Base-by-base conservation (phyloP, 208 protist species). In the Lotmaria passim region DNA sequence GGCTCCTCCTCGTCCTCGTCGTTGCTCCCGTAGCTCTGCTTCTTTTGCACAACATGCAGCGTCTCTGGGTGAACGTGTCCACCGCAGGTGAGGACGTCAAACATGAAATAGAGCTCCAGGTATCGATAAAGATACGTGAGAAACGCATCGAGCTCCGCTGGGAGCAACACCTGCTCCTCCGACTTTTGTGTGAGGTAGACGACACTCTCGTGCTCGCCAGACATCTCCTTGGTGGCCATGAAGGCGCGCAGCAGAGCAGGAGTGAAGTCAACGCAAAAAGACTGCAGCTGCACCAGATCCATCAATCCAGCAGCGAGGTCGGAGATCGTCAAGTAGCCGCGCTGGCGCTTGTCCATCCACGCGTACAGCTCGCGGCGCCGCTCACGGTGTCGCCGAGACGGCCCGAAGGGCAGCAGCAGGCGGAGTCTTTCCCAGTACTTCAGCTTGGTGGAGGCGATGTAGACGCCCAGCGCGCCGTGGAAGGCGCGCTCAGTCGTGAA, bases 61-160 rank as follows among this genome's bases (percentile, higher is more conserved):
- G 72, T 73, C 41, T 79, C 67, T 0, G 53, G 55, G 46, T 77
- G 50, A 17, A 85, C 50, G 41, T 65, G 62, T 7, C 72, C 70
- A 46, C 63, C 60, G 60, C 79, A 83, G 53, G 82, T 82, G 50
- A 93, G 77, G 15, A 76, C 64, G 68, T 95, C 90, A 60, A 93
- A 93, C 85, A 93, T 92, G 31, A 88, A 83, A 61, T 86, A 95
- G 48, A 93, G 56, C 70, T 93, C 78, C 66, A 93, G 85, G 73
- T 91, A 93, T 2, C 73, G 74, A 75, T 85, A 89, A 26, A 95
- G 57, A 61, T 91, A 92, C 12, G 63, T 73, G 26, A 95, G 56
- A 28, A 91, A 86, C 3, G 72, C 68, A 43, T 83, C 61, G 36
- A 95, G 77, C 75, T 93, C 82, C 5, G 10, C 14, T 3, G 64